Percentiles rank a stretch among this genome's conserved stretches.
These are phyloP conservation scores for Alternaria sp. DNA, from an alignment of 2,329 filamentous ascomycete genomes.

Conservation along the genomic window DNA sequence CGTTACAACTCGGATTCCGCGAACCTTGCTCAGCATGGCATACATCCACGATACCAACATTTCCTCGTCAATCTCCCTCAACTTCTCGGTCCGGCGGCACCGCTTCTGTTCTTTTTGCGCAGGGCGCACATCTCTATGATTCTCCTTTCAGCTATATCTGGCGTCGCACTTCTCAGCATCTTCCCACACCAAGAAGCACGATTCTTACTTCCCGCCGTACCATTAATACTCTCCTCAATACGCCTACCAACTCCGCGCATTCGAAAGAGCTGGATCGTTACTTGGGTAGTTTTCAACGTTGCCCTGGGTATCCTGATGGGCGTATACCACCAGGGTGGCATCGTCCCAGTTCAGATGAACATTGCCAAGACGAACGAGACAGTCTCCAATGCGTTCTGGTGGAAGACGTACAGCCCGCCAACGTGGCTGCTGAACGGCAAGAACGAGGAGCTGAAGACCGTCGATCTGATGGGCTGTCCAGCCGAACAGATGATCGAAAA, in stretches of 20 bases:
- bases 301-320: slow-evolving; percentile 76
- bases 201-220: slow-evolving; percentile 77
- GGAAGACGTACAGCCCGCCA: slow-evolving; percentile 85
- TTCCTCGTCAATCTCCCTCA: slow-evolving; percentile 60
- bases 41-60: slow-evolving; percentile 62
- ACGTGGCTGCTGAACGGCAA: slow-evolving; percentile 81
- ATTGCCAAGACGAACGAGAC: slow-evolving; percentile 70
- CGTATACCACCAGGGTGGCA: slow-evolving; percentile 80
- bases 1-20: slow-evolving; percentile 56
- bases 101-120: slow-evolving; percentile 58
- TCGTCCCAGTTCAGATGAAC: slow-evolving; percentile 77
- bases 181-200: slow-evolving; percentile 83
- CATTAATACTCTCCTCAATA: slow-evolving; percentile 77
- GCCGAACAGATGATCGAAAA: slow-evolving; percentile 66
- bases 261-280: slow-evolving; percentile 57
- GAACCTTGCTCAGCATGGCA: slow-evolving; percentile 60
- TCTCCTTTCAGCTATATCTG: slow-evolving; percentile 76
- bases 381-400: slow-evolving; percentile 76
- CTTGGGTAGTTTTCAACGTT: slow-evolving; percentile 75
- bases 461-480: slow-evolving; percentile 76
- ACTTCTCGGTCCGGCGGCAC: slow-evolving; percentile 59
- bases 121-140: slow-evolving; percentile 59
- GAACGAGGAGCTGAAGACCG: slow-evolving; percentile 72
- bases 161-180: slow-evolving; percentile 71
- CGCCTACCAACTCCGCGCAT: slow-evolving; percentile 66